These are phyloP conservation scores for Phyllosticta citriasiana DNA, from an alignment of 2,329 filamentous ascomycete genomes.

Conservation along the genomic window DNA sequence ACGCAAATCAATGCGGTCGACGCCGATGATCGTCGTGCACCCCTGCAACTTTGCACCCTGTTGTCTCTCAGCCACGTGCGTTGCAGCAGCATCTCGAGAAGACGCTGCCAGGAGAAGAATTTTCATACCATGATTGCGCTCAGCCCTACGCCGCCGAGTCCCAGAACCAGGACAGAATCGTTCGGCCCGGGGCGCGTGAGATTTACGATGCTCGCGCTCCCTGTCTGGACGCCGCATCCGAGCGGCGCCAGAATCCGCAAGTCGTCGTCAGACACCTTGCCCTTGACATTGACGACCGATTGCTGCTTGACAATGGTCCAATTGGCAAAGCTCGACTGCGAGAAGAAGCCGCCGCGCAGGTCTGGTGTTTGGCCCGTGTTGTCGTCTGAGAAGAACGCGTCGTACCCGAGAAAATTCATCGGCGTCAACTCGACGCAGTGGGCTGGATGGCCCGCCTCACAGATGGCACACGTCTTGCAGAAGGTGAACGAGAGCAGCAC, in stretches of 20 bases:
- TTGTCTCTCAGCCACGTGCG: background rate
- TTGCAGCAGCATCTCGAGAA: no score
- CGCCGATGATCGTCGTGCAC: conserved; percentile 26
- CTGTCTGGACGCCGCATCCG: conserved; percentile 39
- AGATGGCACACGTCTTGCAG: conserved; percentile 39
- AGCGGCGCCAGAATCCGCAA: conserved; percentile 35
- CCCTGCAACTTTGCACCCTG: conserved; percentile 35
- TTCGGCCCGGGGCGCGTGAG: conserved; percentile 24
- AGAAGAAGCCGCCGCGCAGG: conserved; percentile 37
- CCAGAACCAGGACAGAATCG: conserved; percentile 34
- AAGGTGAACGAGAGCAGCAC: conserved; percentile 41
- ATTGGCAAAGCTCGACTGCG: conserved; percentile 37
- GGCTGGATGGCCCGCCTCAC: conserved; percentile 35
- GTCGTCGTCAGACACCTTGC: conserved; percentile 26
- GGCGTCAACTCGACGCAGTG: conserved; percentile 41
- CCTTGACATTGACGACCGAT: conserved; percentile 34
- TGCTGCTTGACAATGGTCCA: conserved; percentile 30
- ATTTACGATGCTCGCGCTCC: conserved; percentile 26
- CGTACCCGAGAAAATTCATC: conserved; percentile 33
- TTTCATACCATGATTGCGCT: conserved; percentile 30
- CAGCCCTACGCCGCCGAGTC: conserved; percentile 39
- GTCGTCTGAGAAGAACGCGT: conserved; percentile 16
- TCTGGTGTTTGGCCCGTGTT: conserved; percentile 11
- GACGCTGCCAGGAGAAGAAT: background rate
- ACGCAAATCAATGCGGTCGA: conserved; percentile 24